A percentile compares a stretch with the other conserved stretches of the same genome.
Conservation (phyloP, 345 rosid genomes). For the Lumnitzera littorea region DNA sequence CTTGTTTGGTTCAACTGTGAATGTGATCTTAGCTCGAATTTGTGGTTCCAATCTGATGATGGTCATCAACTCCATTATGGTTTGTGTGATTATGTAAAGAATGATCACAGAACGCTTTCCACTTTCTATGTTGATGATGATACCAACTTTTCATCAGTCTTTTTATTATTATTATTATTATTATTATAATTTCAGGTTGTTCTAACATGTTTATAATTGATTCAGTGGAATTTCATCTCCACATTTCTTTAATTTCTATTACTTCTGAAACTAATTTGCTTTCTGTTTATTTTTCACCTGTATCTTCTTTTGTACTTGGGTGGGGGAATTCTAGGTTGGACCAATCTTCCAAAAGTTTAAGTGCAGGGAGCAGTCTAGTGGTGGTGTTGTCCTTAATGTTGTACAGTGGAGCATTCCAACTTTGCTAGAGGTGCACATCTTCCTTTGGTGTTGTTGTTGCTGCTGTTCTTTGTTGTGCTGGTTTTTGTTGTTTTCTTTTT, state of each 20-base stretch:
- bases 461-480: not conserved
- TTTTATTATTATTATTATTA: not conserved
- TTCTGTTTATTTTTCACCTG: not conserved
- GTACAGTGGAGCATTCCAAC: slow-evolving; percentile 80
- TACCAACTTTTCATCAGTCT: not conserved
- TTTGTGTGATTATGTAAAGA: too few species aligned
- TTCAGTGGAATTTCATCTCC: not conserved
- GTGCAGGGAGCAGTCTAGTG: slow-evolving; percentile 43
- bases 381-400: slow-evolving; percentile 70
- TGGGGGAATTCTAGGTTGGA: slow-evolving; percentile 49
- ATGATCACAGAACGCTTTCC: not conserved
- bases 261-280: too few species aligned
- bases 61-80: too few species aligned
- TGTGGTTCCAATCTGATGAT: too few species aligned
- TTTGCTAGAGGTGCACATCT: slow-evolving; percentile 53
- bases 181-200: too few species aligned
- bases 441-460: not conserved
- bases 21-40: not conserved
- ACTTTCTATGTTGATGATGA: not conserved
- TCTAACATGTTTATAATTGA: not conserved
- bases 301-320: slow-evolving; percentile 1
- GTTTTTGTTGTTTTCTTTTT: too few species aligned
- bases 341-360: slow-evolving; percentile 80
- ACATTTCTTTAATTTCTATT: too few species aligned
- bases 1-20: not conserved